These are phyloP conservation scores for Tuber calosporum DNA, from an alignment of 495 filamentous ascomycete genomes.

Conservation along the genomic window DNA sequence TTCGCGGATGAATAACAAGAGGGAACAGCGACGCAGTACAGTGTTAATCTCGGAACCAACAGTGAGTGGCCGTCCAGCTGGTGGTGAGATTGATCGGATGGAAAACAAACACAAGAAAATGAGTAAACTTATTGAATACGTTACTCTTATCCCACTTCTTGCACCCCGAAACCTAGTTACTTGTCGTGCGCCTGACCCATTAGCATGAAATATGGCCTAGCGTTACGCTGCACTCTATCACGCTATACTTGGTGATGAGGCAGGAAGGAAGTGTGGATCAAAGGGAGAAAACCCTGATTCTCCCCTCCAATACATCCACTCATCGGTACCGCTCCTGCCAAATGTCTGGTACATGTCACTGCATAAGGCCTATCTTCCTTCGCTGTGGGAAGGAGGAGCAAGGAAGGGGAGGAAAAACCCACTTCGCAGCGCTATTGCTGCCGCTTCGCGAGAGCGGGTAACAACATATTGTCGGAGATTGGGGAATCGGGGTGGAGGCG, in stretches of 20 bases:
- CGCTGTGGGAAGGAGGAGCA: neutral
- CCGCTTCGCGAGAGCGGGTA: neutral
- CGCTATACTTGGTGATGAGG: neutral
- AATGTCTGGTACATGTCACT: neutral
- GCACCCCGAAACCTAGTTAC: neutral
- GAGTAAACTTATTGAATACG: neutral
- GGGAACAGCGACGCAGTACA: neutral
- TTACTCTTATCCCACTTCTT: neutral
- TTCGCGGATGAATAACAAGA: neutral
- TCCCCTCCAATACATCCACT: neutral
- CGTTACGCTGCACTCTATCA: neutral
- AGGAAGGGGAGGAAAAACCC: neutral
- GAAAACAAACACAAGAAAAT: neutral
- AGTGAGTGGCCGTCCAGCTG: neutral
- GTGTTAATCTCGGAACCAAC: neutral
- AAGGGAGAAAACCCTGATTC: neutral
- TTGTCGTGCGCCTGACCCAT: slow-evolving; percentile 2
- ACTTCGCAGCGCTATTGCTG: neutral
- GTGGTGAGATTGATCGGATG: neutral
- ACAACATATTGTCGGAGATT: neutral
- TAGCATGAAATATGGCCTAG: neutral
- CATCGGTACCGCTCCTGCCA: neutral
- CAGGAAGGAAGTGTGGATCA: neutral
- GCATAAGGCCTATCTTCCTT: neutral
- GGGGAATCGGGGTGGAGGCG: neutral